These are phyloP conservation scores for Gliomastix tumulicola DNA, from an alignment of 2,329 filamentous ascomycete species.

Conservation along the genomic window DNA sequence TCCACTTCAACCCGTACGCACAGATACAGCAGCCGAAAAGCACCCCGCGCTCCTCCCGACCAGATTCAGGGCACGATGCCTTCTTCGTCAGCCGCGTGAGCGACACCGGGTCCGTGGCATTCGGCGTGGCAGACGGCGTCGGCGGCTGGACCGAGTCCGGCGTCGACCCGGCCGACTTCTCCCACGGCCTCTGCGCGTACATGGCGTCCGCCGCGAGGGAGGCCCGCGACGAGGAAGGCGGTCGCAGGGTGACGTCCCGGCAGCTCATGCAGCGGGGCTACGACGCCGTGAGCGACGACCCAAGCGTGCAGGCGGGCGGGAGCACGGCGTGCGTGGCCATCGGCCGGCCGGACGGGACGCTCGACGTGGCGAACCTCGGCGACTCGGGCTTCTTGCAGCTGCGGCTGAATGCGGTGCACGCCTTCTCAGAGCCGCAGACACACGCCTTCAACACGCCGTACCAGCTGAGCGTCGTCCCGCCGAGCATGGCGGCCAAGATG, in stretches of 20 bases:
- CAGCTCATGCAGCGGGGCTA: constrained; percentile 78
- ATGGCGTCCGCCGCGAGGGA: constrained; percentile 74
- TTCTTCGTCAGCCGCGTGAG: constrained; percentile 88
- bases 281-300: constrained; percentile 70
- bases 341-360: constrained; percentile 60
- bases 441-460: constrained; percentile 98
- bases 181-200: constrained; percentile 85
- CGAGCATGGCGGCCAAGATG: constrained; percentile 70
- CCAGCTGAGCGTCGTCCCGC: constrained; percentile 83
- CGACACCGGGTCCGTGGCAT: constrained; percentile 62
- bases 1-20: constrained; percentile 60
- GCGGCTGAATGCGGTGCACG: constrained; percentile 76
- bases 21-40: constrained; percentile 30
- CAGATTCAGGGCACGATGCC: constrained; percentile 85
- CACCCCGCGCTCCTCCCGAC: constrained; percentile 38
- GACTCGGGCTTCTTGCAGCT: constrained; percentile 92
- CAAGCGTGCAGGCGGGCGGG: constrained; percentile 70
- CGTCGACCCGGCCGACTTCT: constrained; percentile 91
- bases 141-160: constrained; percentile 92
- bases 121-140: constrained; percentile 90
- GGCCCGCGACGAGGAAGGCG: constrained; percentile 30
- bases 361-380: constrained; percentile 90
- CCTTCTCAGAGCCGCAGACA: constrained; percentile 78
- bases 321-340: constrained; percentile 90
- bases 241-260: constrained; percentile 48